A percentile compares a stretch with the other conserved stretches of the same genome.
These are phyloP conservation scores for Arthrobotrys iridis DNA, from an alignment of 2,329 filamentous ascomycete genomes.

Conservation along the genomic window DNA sequence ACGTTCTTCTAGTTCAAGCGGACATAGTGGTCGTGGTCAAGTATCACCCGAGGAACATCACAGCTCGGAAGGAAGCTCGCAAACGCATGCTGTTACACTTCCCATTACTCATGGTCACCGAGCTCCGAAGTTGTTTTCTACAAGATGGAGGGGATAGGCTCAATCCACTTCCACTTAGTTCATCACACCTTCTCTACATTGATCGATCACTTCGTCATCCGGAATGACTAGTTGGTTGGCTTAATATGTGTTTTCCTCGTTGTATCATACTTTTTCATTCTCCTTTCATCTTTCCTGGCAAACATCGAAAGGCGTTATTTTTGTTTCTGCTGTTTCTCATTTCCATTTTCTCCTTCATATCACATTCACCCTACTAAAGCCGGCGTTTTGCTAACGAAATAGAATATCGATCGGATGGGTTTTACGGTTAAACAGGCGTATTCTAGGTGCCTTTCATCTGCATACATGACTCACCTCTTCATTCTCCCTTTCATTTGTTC, in stretches of 20 bases:
- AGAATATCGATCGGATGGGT: slow-evolving; percentile 7
- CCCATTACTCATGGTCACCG: background rate
- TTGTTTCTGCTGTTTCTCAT: slow-evolving; percentile 18
- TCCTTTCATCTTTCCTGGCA: slow-evolving; percentile 9
- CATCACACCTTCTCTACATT: background rate
- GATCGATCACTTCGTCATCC: background rate
- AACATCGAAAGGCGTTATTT: slow-evolving; percentile 24
- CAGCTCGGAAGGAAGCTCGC: background rate
- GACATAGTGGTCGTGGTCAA: slow-evolving; percentile 22
- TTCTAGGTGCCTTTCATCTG: background rate
- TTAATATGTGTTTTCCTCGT: background rate
- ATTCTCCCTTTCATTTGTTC: slow-evolving; percentile 1
- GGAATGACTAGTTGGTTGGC: slow-evolving; percentile 8
- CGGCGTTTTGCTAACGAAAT: slow-evolving; percentile 9
- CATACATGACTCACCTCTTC: background rate
- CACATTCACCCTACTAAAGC: background rate
- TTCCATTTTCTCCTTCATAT: background rate
- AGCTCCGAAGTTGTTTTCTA: slow-evolving; percentile 31
- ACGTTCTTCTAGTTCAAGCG: slow-evolving; percentile 52
- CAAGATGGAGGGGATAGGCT: slow-evolving; percentile 30
- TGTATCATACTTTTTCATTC: slow-evolving; percentile 13
- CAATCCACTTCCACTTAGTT: background rate
- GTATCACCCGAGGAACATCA: background rate
- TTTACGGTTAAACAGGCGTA: slow-evolving; percentile 1
- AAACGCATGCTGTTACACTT: background rate